These are phyloP conservation scores for Amphibolis antarctica DNA, from an alignment of 106 monocot genomes.

Conservation along the genomic window DNA sequence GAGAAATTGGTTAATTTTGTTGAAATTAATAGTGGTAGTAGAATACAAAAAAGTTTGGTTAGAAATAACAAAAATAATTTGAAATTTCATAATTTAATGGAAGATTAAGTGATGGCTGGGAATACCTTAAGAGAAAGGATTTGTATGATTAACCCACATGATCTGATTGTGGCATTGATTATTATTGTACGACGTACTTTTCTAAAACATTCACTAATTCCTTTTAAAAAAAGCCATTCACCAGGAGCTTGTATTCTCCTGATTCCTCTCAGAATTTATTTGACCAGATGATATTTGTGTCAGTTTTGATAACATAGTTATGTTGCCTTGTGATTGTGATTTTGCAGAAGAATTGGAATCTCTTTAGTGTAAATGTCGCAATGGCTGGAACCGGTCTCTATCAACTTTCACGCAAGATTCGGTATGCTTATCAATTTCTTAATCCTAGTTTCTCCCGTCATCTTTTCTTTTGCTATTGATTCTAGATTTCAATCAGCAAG, in stretches of 20 bases:
- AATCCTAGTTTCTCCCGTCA: not conserved
- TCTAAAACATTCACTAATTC: too few relatives aligned
- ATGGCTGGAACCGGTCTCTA: conserved; percentile 67
- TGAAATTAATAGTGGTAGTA: too few relatives aligned
- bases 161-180: too few relatives aligned
- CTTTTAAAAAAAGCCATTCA: too few relatives aligned
- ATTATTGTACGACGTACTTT: too few relatives aligned
- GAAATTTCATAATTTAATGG: too few relatives aligned
- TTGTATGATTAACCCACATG: too few relatives aligned
- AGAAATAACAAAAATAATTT: too few relatives aligned
- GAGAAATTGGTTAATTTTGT: too few relatives aligned
- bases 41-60: too few relatives aligned
- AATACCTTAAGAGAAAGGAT: too few relatives aligned
- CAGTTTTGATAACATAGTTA: not conserved
- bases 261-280: not conserved
- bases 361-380: conserved; percentile 61
- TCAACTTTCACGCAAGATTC: conserved; percentile 65
- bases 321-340: conserved; percentile 1
- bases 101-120: too few relatives aligned
- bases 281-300: not conserved
- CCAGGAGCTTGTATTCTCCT: not conserved
- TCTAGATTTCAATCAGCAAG: not conserved
- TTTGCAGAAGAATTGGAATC: conserved; percentile 79
- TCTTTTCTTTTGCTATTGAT: not conserved
- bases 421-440: conserved; percentile 15